A percentile compares a stretch with the other conserved stretches of the same genome.
Conservation (phyloP, 1,284 basidiomycete species). For the Leccinum pachyderme region DNA sequence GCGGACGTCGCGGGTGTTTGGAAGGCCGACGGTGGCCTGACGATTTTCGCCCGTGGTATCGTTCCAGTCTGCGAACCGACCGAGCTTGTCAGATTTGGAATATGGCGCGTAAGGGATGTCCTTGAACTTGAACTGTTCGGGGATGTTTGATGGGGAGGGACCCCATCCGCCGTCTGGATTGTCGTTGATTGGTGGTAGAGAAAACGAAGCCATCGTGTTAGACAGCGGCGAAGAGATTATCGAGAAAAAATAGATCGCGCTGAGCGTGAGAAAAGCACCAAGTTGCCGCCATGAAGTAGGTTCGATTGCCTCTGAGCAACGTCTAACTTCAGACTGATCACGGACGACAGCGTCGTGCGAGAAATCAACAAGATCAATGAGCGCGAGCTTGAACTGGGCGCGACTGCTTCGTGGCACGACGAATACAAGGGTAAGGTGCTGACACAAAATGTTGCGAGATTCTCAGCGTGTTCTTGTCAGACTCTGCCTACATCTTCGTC, state of each 20-base stretch:
- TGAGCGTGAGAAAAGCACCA: slow-evolving; percentile 45
- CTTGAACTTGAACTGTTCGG: slow-evolving; percentile 80
- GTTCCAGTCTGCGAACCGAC: slow-evolving; percentile 98
- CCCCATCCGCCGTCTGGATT: slow-evolving; percentile 84
- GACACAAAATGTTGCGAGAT: not conserved
- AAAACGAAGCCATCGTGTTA: slow-evolving; percentile 66
- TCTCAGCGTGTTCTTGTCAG: slow-evolving; percentile 37
- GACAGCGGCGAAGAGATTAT: slow-evolving; percentile 15
- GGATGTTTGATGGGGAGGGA: slow-evolving; percentile 71
- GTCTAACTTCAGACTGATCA: slow-evolving; percentile 10
- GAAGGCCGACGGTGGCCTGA: slow-evolving; percentile 51
- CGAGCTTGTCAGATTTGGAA: slow-evolving; percentile 98
- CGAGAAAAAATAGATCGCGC: slow-evolving; percentile 13
- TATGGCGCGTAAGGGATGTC: slow-evolving; percentile 96
- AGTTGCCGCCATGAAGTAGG: slow-evolving; percentile 62
- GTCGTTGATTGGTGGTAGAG: slow-evolving; percentile 74
- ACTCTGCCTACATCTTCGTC: slow-evolving; percentile 93
- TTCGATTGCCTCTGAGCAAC: slow-evolving; percentile 18
- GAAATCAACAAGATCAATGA: slow-evolving; percentile 95
- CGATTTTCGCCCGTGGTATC: slow-evolving; percentile 66
- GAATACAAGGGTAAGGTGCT: slow-evolving; percentile 76
- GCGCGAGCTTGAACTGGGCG: slow-evolving; percentile 83
- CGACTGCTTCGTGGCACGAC: slow-evolving; percentile 89
- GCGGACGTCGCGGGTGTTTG: slow-evolving; percentile 49
- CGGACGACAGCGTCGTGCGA: slow-evolving; percentile 69